These are phyloP conservation scores for Gonapodya prolifera DNA, from an alignment of 192 early-diverging fungal species.

Conservation along the genomic window DNA sequence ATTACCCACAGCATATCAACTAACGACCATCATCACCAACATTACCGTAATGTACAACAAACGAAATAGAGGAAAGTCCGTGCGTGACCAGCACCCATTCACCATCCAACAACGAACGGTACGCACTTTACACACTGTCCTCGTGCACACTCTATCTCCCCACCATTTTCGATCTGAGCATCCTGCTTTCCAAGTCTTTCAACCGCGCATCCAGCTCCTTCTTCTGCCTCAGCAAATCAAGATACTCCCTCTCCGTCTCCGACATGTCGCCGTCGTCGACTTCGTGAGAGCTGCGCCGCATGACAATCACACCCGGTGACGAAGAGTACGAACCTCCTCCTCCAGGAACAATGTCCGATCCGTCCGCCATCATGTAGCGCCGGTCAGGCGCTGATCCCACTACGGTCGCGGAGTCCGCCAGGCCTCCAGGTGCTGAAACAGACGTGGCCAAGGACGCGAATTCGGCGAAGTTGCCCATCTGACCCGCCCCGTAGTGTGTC, in stretches of 20 bases:
- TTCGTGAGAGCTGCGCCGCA: background rate
- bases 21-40: too few relatives aligned
- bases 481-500: background rate
- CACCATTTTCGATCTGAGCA: background rate
- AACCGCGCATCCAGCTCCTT: background rate
- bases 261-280: background rate
- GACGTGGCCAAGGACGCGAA: background rate
- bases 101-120: too few relatives aligned
- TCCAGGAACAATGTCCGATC: background rate
- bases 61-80: too few relatives aligned
- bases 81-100: too few relatives aligned
- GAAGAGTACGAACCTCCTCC: background rate
- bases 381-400: too few relatives aligned
- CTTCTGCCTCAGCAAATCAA: background rate
- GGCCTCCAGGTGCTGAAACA: background rate
- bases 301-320: background rate
- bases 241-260: background rate
- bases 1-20: too few relatives aligned
- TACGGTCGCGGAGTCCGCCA: background rate
- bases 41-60: too few relatives aligned
- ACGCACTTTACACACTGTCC: too few relatives aligned
- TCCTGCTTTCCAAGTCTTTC: background rate
- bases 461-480: too few relatives aligned
- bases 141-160: background rate
- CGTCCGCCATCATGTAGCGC: background rate